A percentile compares a stretch with the other conserved stretches of the same genome.
Conservation (phyloP, 2,329 filamentous ascomycete genomes). For the Periconia sp. region DNA sequence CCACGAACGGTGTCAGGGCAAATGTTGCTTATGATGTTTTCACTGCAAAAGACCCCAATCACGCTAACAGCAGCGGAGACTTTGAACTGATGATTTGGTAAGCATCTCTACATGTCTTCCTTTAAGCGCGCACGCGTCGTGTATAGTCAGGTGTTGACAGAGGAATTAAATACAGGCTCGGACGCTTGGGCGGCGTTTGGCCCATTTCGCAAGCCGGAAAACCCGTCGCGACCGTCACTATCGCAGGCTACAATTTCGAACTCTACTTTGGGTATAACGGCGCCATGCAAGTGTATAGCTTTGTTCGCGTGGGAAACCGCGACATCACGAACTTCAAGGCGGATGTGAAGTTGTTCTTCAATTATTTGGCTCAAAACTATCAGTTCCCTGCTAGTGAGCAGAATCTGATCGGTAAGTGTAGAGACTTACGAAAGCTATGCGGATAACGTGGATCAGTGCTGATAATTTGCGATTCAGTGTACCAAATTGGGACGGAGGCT, state of each 20-base stretch:
- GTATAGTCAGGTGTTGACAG: background rate
- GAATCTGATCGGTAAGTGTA: constrained; percentile 12
- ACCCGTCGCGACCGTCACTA: constrained; percentile 53
- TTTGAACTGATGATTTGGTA: constrained; percentile 12
- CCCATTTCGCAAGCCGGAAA: constrained; percentile 51
- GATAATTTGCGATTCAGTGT: constrained; percentile 1
- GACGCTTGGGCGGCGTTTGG: constrained; percentile 55
- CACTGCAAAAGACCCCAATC: constrained; percentile 5
- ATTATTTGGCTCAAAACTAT: constrained; percentile 53
- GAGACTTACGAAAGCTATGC: background rate
- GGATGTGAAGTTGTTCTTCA: constrained; percentile 59
- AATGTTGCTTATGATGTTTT: constrained; percentile 13
- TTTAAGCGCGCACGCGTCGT: background rate
- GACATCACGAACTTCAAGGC: constrained; percentile 47
- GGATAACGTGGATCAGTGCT: background rate
- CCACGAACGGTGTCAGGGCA: background rate
- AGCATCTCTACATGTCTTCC: background rate
- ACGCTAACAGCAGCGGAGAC: constrained; percentile 9
- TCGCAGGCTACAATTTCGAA: constrained; percentile 55
- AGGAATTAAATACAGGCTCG: constrained; percentile 46
- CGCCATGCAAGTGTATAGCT: constrained; percentile 60
- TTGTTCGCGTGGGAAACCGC: constrained; percentile 39
- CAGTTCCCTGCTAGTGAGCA: constrained; percentile 31
- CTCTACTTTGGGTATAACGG: constrained; percentile 61
- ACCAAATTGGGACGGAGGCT: constrained; percentile 11